phyloP scores from a whole-genome alignment of 2,329 filamentous ascomycete species.

The Allantophomopsis cytisporea region DNA sequence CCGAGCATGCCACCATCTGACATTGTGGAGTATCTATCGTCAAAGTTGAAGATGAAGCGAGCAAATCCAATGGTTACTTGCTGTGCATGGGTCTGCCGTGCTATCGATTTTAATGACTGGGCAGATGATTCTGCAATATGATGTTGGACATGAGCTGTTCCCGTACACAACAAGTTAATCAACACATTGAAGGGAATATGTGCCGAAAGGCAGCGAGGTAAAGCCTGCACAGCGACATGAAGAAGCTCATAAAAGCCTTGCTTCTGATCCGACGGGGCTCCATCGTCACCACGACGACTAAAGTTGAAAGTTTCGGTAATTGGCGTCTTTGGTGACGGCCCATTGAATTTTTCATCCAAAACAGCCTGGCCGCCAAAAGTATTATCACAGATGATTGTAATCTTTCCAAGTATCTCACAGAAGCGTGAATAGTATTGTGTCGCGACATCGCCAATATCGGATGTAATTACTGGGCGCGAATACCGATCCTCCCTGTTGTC shows the following conservation, averaged over 20 bases:
- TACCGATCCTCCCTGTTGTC: conserved; percentile 43
- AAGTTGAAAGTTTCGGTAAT: conserved; percentile 93
- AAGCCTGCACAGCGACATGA: conserved; percentile 86
- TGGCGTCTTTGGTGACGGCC: conserved; percentile 81
- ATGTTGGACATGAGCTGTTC: conserved; percentile 85
- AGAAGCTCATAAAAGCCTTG: conserved; percentile 93
- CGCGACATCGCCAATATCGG: conserved; percentile 58
- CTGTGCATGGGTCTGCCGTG: conserved; percentile 82
- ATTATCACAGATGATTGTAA: conserved; percentile 92
- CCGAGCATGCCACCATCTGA: conserved; percentile 95
- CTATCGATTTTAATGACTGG: conserved; percentile 88
- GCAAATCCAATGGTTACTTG: conserved; percentile 95
- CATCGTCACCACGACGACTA: conserved; percentile 63
- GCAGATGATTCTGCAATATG: conserved; percentile 89
- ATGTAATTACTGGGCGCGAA: conserved; percentile 48
- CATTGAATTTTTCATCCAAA: conserved; percentile 86
- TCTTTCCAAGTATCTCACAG: conserved; percentile 89
- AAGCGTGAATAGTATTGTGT: conserved; percentile 83
- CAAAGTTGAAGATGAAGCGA: conserved; percentile 96
- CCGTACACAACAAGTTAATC: conserved; percentile 90
- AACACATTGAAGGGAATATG: conserved; percentile 88
- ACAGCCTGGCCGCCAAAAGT: conserved; percentile 94
- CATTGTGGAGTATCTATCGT: conserved; percentile 94
- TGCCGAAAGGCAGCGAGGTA: conserved; percentile 84
- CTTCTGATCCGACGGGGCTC: conserved; percentile 64